A percentile compares a stretch with the other conserved stretches of the same genome.
phyloP scores from a whole-genome alignment of 257 asterid species.

The Mitragyna speciosa region DNA sequence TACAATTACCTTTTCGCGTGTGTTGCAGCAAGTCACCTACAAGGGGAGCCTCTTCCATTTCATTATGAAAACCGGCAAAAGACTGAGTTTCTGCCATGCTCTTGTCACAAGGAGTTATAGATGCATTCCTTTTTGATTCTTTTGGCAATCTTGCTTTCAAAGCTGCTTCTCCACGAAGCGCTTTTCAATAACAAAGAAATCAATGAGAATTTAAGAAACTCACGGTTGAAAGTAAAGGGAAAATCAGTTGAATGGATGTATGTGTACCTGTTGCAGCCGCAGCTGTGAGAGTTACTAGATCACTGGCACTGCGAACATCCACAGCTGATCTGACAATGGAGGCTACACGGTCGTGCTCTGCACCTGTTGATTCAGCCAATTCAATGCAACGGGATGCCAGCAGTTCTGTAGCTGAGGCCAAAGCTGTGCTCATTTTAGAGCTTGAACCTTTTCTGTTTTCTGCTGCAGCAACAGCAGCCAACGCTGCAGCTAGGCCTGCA shows the following conservation, averaged over 20 bases:
- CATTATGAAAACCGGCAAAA: constrained; percentile 31
- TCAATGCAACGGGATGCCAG: constrained; percentile 81
- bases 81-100: constrained; percentile 44
- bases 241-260: neutral
- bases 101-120: constrained; percentile 74
- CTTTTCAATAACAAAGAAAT: constrained; percentile 25
- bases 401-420: constrained; percentile 80
- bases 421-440: constrained; percentile 60
- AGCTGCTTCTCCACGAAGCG: constrained; percentile 86
- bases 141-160: constrained; percentile 69
- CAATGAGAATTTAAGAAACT: neutral
- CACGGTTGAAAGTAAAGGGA: neutral
- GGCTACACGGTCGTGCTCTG: constrained; percentile 53
- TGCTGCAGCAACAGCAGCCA: constrained; percentile 60
- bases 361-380: constrained; percentile 75
- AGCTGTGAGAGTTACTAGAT: constrained; percentile 76
- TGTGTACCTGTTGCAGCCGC: constrained; percentile 84
- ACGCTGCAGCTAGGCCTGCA: constrained; percentile 84
- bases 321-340: constrained; percentile 66
- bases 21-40: constrained; percentile 73
- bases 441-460: constrained; percentile 35
- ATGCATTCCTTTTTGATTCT: constrained; percentile 75
- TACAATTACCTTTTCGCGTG: constrained; percentile 58
- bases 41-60: constrained; percentile 49
- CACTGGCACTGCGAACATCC: constrained; percentile 61